Evolutionary conservation across 1,284 basidiomycete species (phyloP), one percentile per base, ranked within the genome.

Genomic region (Sanghuangporus baumii): DNA sequence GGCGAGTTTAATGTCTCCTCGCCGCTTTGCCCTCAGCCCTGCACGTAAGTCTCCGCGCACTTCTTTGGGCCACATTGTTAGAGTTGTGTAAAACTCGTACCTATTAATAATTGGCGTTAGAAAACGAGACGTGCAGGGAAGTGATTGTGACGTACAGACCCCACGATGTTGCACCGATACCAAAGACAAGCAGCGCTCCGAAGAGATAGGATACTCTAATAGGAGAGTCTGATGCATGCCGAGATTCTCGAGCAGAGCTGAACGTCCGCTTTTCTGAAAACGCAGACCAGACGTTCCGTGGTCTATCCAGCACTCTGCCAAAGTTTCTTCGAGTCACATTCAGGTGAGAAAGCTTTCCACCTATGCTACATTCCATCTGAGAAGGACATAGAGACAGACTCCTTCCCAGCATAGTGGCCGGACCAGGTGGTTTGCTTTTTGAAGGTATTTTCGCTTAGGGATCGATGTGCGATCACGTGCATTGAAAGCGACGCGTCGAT

Each of bases 11-110:
- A 81, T 67, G 68, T 92, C 82, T 2, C 81, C 83, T 62, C 83
- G 79, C 60, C 84, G 72, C 68, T 84, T 87, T 0, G 87, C 87
- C 63, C 80, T 80, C 51, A 91, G 76, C 0, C 85, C 90, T 5
- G 78, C 79, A 9, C 87, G 82, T 37, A 91, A 74, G 71, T 90
- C 87, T 31, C 74, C 72, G 9, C 87, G 81, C 3, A 92, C 73
- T 67, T 85, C 82, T 8, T 73, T 70, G 0, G 89, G 89, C 87
- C 85, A 89, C 71, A 85, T 77, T 0, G 84, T 84, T 70, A 89
- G 77, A 8, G 79, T 78, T 7, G 72, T 73, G 69, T 89, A 90
- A 50, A 87, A 76, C 34, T 85, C 79, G 68, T 87, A 88, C 51
- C 88, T 89, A 52, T 54, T 16, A 6, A 34, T 18, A 37, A n/a